phyloP scores from a whole-genome alignment of 2,329 filamentous ascomycete species.

The Claviceps pazoutovae region DNA sequence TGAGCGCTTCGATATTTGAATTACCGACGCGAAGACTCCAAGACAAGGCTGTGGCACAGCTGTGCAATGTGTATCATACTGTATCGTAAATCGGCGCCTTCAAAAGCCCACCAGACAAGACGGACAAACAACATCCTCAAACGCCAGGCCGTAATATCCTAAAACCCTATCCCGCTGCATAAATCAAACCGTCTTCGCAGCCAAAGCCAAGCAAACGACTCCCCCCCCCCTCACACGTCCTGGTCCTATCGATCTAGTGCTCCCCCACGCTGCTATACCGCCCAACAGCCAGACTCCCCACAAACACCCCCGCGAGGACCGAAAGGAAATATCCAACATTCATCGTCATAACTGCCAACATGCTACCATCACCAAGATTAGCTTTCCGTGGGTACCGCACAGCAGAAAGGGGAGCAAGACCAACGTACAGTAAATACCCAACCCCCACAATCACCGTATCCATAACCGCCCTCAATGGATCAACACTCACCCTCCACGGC shows the following conservation, averaged over 20 bases:
- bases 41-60: no score
- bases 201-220: no score
- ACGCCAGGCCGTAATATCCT: no score
- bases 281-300: constrained; percentile 73
- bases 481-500: constrained; percentile 72
- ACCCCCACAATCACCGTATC: constrained; percentile 62
- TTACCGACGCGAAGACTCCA: no score
- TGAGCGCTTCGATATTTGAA: no score
- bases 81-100: no score
- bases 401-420: background rate
- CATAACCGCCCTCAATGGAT: constrained; percentile 57
- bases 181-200: no score
- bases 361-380: constrained; percentile 35
- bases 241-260: constrained; percentile 19
- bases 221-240: background rate
- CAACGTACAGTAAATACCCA: constrained; percentile 68
- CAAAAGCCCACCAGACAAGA: no score
- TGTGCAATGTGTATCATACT: no score
- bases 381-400: no score
- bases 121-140: no score
- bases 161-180: background rate
- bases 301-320: constrained; percentile 63
- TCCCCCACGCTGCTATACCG: constrained; percentile 44
- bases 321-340: constrained; percentile 78
- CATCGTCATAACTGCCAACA: constrained; percentile 85